Percentiles rank a stretch among this genome's conserved stretches.
Conservation (phyloP, 164 flowering plant genomes). For the Berberis thunbergii region DNA sequence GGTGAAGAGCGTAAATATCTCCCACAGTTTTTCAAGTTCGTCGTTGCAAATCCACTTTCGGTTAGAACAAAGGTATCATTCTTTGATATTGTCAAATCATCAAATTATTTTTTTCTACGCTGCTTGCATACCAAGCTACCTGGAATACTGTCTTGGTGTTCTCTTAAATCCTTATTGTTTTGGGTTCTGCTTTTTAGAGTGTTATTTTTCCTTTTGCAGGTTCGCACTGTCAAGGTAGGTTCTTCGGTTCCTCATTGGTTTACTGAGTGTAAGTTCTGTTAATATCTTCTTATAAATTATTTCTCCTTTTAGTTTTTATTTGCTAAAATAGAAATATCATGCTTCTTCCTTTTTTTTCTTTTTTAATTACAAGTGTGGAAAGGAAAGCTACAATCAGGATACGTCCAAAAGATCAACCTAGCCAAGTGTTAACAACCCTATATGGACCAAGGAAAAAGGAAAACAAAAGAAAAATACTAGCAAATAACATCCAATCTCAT, state of each 20-base stretch:
- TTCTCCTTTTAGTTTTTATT: too few relatives aligned
- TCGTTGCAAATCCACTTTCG: conserved; percentile 92
- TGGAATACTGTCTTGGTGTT: background rate
- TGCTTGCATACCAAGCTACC: background rate
- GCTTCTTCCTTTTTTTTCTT: too few relatives aligned
- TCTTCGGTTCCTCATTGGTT: conserved; percentile 5
- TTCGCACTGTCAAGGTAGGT: conserved; percentile 92
- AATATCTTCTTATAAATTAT: background rate
- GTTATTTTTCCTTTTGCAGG: conserved; percentile 46
- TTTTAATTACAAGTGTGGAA: too few relatives aligned
- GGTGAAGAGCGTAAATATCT: conserved; percentile 95
- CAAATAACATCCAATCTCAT: too few relatives aligned
- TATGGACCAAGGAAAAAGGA: too few relatives aligned
- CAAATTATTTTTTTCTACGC: background rate
- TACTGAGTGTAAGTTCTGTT: conserved; percentile 21
- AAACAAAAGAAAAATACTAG: too few relatives aligned
- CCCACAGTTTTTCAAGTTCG: conserved; percentile 94
- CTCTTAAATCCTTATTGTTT: background rate
- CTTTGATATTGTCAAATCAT: background rate
- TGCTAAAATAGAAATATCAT: too few relatives aligned
- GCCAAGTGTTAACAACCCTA: too few relatives aligned
- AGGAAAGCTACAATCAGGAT: too few relatives aligned
- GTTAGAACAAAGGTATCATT: conserved; percentile 89
- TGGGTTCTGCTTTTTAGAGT: background rate
- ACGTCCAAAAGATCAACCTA: too few relatives aligned